Percentiles rank a stretch among this genome's conserved stretches.
These are phyloP conservation scores for Orbilia brochopaga DNA, from an alignment of 2,329 filamentous ascomycete species.

Conservation along the genomic window DNA sequence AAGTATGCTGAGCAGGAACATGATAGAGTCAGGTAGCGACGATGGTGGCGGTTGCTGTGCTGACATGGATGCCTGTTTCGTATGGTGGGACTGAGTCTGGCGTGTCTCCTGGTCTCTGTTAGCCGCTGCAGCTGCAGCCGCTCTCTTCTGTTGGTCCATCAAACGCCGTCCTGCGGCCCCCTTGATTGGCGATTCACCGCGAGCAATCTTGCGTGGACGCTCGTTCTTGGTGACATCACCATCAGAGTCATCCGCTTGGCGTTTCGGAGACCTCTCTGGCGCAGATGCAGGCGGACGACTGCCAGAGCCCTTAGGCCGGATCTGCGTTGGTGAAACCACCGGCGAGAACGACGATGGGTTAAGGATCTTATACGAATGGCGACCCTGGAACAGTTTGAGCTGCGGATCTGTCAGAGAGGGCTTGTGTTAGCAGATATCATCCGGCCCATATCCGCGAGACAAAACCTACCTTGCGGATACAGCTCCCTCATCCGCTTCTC, in stretches of 20 bases:
- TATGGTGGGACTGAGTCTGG: conserved; percentile 26
- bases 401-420: conserved; percentile 51
- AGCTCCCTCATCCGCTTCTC: conserved; percentile 91
- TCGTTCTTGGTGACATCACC: conserved; percentile 66
- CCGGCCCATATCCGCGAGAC: not conserved
- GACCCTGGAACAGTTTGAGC: conserved; percentile 53
- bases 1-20: conserved; percentile 72
- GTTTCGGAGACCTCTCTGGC: conserved; percentile 63
- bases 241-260: conserved; percentile 63
- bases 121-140: conserved; percentile 65
- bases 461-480: conserved; percentile 76
- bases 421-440: not conserved
- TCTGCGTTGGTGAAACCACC: conserved; percentile 53
- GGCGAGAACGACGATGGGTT: conserved; percentile 54
- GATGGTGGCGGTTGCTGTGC: conserved; percentile 60
- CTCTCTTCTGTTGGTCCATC: conserved; percentile 71
- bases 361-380: conserved; percentile 55
- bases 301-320: conserved; percentile 55
- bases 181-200: conserved; percentile 92
- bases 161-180: conserved; percentile 83
- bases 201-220: conserved; percentile 81
- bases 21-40: conserved; percentile 73
- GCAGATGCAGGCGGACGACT: conserved; percentile 55
- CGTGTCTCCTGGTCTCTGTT: conserved; percentile 49
- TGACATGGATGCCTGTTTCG: conserved; percentile 47